phyloP scores from a whole-genome alignment of 768 basidiomycete genomes.

The Rubroboletus pulcherrimus region DNA sequence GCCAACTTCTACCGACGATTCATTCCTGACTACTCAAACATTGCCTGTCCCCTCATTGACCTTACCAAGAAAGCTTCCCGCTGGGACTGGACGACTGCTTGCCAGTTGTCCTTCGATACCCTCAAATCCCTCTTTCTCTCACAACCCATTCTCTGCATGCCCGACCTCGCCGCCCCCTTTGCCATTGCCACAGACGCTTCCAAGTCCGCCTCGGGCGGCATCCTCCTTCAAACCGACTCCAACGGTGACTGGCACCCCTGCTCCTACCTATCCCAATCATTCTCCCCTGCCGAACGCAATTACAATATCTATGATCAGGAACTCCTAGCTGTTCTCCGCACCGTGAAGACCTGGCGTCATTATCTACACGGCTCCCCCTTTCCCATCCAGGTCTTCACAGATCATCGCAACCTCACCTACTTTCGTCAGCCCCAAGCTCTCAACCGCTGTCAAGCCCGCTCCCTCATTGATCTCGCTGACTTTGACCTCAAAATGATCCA shows the following conservation, averaged over 20 bases:
- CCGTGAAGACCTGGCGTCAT: not conserved
- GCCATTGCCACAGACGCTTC: too few species aligned
- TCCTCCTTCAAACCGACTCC: fast-evolving
- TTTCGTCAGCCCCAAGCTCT: not conserved
- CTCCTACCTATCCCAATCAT: not conserved
- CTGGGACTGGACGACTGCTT: too few species aligned
- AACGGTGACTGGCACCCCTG: not conserved
- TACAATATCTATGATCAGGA: not conserved
- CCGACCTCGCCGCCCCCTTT: not conserved
- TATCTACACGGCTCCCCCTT: not conserved
- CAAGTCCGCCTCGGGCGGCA: fast-evolving
- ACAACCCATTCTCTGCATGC: not conserved
- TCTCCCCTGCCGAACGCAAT: fast-evolving
- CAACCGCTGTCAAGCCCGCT: fast-evolving
- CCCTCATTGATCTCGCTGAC: not conserved
- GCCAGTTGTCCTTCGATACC: too few species aligned
- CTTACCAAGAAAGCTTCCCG: not conserved
- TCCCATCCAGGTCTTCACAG: fast-evolving
- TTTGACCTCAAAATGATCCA: not conserved
- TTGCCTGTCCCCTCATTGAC: not conserved
- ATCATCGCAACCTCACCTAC: not conserved
- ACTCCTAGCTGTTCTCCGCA: not conserved
- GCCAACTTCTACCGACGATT: too few species aligned
- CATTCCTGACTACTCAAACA: too few species aligned
- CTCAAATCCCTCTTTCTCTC: fast-evolving